Percentiles rank a stretch among this genome's conserved stretches.
These are phyloP conservation scores for Plantago lanceolata DNA, from an alignment of 305 asterid genomes.

Conservation along the genomic window DNA sequence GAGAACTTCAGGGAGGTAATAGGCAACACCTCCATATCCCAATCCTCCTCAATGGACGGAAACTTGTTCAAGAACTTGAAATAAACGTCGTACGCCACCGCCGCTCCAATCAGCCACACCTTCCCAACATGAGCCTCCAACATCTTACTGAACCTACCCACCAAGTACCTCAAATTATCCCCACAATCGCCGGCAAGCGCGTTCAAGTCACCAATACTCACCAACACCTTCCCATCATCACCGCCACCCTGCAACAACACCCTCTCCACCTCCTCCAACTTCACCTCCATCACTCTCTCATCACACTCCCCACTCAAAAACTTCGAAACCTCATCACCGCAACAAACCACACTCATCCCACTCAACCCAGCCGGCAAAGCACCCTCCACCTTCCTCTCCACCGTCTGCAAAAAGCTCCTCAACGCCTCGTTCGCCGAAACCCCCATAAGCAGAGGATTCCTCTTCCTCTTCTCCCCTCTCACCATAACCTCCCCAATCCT, in stretches of 20 bases:
- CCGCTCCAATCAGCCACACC: conserved; percentile 68
- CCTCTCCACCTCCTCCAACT: conserved; percentile 47
- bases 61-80: conserved; percentile 52
- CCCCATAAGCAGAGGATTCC: conserved; percentile 73
- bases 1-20: conserved; percentile 46
- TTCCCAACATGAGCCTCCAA: conserved; percentile 37
- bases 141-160: conserved; percentile 39
- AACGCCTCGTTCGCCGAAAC: conserved; percentile 53
- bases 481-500: conserved; percentile 62
- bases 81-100: conserved; percentile 52
- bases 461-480: conserved; percentile 43
- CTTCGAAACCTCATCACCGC: conserved; percentile 51
- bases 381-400: conserved; percentile 30
- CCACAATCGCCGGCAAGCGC: conserved; percentile 33
- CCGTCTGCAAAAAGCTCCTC: conserved; percentile 46
- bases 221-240: conserved; percentile 42
- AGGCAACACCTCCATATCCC: conserved; percentile 72
- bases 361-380: conserved; percentile 41
- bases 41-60: conserved; percentile 69
- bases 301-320: conserved; percentile 51
- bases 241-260: conserved; percentile 29
- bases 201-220: conserved; percentile 61
- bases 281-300: conserved; percentile 42
- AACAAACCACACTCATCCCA: conserved; percentile 44
- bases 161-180: conserved; percentile 42